These are phyloP conservation scores for Solanum pennellii DNA, from an alignment of 257 asterid species.

Conservation along the genomic window DNA sequence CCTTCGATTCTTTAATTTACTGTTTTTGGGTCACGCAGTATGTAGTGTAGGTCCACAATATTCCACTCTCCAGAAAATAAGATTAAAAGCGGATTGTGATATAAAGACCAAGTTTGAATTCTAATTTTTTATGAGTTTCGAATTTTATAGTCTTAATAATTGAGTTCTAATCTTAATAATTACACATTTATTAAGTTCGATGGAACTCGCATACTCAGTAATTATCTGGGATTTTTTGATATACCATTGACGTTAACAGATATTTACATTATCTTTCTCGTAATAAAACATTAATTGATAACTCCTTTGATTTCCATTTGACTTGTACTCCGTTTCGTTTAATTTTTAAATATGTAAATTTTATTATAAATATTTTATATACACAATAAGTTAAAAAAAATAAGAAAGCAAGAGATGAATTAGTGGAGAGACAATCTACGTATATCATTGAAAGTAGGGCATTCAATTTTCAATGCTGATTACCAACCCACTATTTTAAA, in stretches of 20 bases:
- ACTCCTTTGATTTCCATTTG: neutral
- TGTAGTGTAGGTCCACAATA: neutral
- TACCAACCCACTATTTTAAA: neutral
- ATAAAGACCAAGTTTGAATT: too few relatives aligned
- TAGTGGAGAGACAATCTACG: neutral
- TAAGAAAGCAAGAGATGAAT: neutral
- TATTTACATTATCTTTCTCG: neutral
- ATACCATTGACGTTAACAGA: neutral
- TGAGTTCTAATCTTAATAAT: neutral
- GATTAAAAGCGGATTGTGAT: too few relatives aligned
- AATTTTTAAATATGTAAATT: neutral
- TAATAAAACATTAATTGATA: neutral
- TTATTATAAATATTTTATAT: neutral
- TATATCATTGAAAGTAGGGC: neutral
- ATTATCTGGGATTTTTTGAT: too few relatives aligned
- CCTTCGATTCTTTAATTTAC: neutral
- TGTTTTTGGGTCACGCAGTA: neutral
- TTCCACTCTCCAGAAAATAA: neutral
- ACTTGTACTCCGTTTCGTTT: neutral
- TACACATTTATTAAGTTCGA: too few relatives aligned
- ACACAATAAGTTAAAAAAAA: neutral
- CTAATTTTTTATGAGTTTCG: fast-evolving
- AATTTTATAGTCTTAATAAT: too few relatives aligned
- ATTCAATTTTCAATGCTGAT: neutral
- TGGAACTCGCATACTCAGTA: fast-evolving